phyloP scores from a whole-genome alignment of 345 rosid genomes.

The Camelina laxa region DNA sequence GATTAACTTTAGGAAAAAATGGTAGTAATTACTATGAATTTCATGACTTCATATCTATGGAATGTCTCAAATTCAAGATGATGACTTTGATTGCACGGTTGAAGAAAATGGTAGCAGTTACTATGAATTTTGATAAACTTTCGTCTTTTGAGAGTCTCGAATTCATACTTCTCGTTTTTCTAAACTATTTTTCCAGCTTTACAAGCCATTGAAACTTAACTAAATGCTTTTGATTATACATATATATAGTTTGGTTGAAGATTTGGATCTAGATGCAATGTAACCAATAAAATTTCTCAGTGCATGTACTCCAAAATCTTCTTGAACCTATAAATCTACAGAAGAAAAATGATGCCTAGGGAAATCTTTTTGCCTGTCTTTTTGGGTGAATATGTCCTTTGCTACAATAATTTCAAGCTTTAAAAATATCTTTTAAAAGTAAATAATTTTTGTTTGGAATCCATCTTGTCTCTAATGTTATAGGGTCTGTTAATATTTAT shows the following conservation, averaged over 20 bases:
- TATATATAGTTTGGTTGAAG: conserved; percentile 6
- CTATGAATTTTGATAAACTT: no score
- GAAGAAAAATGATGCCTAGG: conserved; percentile 46
- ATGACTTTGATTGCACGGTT: no score
- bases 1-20: no score
- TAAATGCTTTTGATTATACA: not conserved
- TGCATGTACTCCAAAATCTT: conserved; percentile 27
- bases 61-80: no score
- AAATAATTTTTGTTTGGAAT: not conserved
- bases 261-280: conserved; percentile 36
- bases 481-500: conserved; percentile 36
- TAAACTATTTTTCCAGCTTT: not conserved
- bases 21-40: no score
- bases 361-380: conserved; percentile 41
- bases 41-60: no score
- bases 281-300: conserved; percentile 22
- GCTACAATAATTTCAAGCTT: conserved; percentile 37
- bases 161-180: not conserved
- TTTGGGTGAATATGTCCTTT: conserved; percentile 33
- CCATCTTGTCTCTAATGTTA: conserved; percentile 39
- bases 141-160: no score
- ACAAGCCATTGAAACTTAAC: not conserved
- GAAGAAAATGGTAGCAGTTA: no score
- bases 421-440: not conserved
- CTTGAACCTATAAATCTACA: conserved; percentile 29